Evolutionary conservation across 179 eudicot genomes (phyloP), one percentile per base, ranked within the genome.

Genomic region (Corrigiola litoralis): DNA sequence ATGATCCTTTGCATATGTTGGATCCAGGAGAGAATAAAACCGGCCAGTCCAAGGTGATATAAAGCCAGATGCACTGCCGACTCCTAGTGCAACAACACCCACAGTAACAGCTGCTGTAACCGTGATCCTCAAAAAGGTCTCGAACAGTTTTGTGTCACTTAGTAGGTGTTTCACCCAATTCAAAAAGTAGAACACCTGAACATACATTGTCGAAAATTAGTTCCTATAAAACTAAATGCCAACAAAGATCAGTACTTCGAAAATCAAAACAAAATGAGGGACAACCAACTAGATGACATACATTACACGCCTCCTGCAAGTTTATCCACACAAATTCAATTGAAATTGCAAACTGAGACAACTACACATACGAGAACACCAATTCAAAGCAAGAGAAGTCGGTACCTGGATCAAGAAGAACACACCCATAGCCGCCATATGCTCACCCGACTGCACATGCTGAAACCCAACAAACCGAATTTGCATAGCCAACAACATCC

Each of bases 31-130:
- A 71, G 99, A 94, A 84, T 92, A 94, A 78, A 94, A 94, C 52
- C 99, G 89, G 42, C 99, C 99, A 2, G 99, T 87, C 99, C 99
- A 94, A 49, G 99, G 98, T 31, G 99, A 84, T 54, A 94, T 90
- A 67, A 85, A 94, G 23, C 99, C 99, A 77, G 99, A 82, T 50
- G 95, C 97, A 67, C 87, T 94, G 71, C 99, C 99, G 61, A 94
- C 83, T 56, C 96, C 95, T 66, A 94, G 74, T 60, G 95, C 99
- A 52, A 87, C 63, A 60, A 82, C 87, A 69, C 95, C 99, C 56
- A 90, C 50, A 68, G 80, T 82, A 27, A 86, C 73, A 21, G 97
- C 86, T 68, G 78, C 80, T 34, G 95, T 77, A 32, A 94, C 97
- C 63, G 97, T 87, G 69, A 94, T 79, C 77, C 85, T 85, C 83